A percentile compares a stretch with the other conserved stretches of the same genome.
Conservation (phyloP, 73 alveolate genomes). For the Paramecium octaurelia region DNA sequence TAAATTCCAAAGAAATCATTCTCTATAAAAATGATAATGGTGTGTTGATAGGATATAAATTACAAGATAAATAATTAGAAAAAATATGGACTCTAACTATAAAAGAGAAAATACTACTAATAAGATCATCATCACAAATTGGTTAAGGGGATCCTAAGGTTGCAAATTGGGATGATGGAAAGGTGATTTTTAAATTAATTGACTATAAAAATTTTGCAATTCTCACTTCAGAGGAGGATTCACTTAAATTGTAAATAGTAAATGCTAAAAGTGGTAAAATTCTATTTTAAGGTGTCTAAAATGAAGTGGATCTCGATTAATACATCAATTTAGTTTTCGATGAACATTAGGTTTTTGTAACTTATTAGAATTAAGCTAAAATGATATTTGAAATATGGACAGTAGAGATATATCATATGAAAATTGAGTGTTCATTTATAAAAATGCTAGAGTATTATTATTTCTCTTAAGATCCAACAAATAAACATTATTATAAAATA, state of each 20-base stretch:
- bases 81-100: not conserved
- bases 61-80: not conserved
- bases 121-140: not conserved
- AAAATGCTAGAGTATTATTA: conserved; percentile 45
- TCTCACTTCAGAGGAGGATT: conserved; percentile 26
- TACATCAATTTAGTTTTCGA: conserved; percentile 45
- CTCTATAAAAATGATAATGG: not conserved
- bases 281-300: conserved; percentile 18
- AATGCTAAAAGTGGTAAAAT: conserved; percentile 46
- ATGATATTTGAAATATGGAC: conserved; percentile 56
- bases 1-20: not conserved
- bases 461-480: not conserved
- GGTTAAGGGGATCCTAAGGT: conserved; percentile 42
- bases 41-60: not conserved
- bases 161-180: conserved; percentile 54
- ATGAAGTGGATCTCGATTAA: conserved; percentile 16
- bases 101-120: not conserved
- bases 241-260: not conserved
- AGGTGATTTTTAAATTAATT: conserved; percentile 38
- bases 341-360: conserved; percentile 52
- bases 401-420: conserved; percentile 36
- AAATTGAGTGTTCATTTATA: not conserved
- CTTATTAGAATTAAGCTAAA: conserved; percentile 29
- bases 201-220: conserved; percentile 46
- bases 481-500: not conserved